A percentile compares a stretch with the other conserved stretches of the same genome.
phyloP scores from a whole-genome alignment of 352 stramenopile genomes.

The Phytophthora hibernalis region DNA sequence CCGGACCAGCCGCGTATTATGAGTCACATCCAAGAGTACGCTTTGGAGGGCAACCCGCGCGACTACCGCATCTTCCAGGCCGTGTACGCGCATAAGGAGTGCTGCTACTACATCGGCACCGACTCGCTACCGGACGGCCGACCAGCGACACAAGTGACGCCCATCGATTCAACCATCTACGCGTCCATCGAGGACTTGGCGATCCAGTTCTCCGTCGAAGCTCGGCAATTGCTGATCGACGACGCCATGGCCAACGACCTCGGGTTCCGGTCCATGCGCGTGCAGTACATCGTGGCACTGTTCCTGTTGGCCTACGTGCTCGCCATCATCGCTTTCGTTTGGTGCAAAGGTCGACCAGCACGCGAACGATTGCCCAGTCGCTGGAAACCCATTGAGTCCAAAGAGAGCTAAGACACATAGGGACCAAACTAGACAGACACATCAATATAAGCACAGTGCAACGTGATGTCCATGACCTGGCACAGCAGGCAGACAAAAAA shows the following conservation, averaged over 20 bases:
- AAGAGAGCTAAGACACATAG: conserved; percentile 58
- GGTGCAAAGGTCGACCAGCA: conserved; percentile 72
- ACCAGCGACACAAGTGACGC: conserved; percentile 73
- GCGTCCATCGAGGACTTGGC: conserved; percentile 74
- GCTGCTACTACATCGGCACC: conserved; percentile 89
- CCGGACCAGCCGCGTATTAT: conserved; percentile 75
- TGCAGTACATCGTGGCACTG: conserved; percentile 74
- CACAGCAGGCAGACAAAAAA: conserved; percentile 6
- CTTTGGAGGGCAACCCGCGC: conserved; percentile 66
- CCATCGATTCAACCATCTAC: conserved; percentile 79
- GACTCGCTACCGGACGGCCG: conserved; percentile 65
- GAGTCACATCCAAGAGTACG: conserved; percentile 87
- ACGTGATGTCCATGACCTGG: conserved; percentile 7
- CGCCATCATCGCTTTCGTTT: conserved; percentile 78
- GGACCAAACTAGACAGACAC: conserved; percentile 6
- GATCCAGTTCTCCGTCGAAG: conserved; percentile 85
- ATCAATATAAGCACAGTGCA: conserved; percentile 30
- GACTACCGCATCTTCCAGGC: conserved; percentile 87
- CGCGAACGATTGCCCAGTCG: conserved; percentile 82
- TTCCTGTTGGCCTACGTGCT: conserved; percentile 74
- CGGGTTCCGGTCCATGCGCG: conserved; percentile 38
- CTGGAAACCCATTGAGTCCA: conserved; percentile 80
- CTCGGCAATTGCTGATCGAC: conserved; percentile 60
- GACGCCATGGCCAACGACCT: conserved; percentile 50
- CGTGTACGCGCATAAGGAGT: conserved; percentile 83